phyloP scores from a whole-genome alignment of 352 stramenopile species.

The Pythium dissimile region DNA sequence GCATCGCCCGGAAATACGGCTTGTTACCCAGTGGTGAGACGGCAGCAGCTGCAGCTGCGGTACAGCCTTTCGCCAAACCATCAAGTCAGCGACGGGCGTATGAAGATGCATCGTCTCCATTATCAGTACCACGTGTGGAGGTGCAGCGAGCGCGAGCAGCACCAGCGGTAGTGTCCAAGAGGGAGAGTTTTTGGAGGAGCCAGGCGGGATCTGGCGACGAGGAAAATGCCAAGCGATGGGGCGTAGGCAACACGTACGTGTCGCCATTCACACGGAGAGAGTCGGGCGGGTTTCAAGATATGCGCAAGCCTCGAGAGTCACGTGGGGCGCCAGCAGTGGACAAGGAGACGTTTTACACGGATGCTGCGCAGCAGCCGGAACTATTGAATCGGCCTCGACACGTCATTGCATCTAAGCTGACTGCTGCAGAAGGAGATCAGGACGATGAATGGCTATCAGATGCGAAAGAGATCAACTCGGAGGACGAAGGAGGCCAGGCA shows the following conservation, averaged over 20 bases:
- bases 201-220: not conserved
- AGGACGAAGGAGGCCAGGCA: not conserved
- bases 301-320: not conserved
- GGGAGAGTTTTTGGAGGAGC: slow-evolving; percentile 18
- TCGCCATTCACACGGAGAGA: slow-evolving; percentile 42
- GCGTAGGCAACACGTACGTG: slow-evolving; percentile 41
- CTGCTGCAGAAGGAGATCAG: slow-evolving; percentile 23
- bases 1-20: slow-evolving; percentile 65
- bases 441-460: slow-evolving; percentile 64
- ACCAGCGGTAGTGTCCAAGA: not conserved
- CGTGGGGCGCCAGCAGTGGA: slow-evolving; percentile 10
- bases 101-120: not conserved
- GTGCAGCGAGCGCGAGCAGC: not conserved
- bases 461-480: slow-evolving; percentile 35
- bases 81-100: not conserved
- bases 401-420: slow-evolving; percentile 35
- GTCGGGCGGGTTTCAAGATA: slow-evolving; percentile 4
- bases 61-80: not conserved
- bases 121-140: not conserved
- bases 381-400: slow-evolving; percentile 30
- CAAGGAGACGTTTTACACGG: slow-evolving; percentile 38
- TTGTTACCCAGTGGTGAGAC: slow-evolving; percentile 25
- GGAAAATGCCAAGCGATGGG: not conserved
- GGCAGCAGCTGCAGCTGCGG: not conserved
- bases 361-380: slow-evolving; percentile 22